Evolutionary conservation across 305 asterid genomes (phyloP).

Genomic region (Fraxinus paxiana): DNA sequence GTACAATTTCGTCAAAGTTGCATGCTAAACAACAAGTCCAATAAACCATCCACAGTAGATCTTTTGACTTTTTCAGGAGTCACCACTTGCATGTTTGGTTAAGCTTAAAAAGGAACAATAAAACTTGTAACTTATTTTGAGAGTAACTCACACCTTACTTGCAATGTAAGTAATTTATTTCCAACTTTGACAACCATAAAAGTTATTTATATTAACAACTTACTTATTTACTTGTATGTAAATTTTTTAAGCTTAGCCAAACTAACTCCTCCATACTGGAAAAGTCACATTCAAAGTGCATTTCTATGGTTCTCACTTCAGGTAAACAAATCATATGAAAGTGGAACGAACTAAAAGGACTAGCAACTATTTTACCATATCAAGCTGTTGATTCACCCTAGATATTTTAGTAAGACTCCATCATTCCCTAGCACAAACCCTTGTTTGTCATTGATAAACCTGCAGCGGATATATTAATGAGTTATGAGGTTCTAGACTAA

Average conservation of each 20-base stretch:
- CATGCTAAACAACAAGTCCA: background rate
- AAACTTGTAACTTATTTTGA: background rate
- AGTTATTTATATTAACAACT: background rate
- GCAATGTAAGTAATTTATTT: background rate
- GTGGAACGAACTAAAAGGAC: background rate
- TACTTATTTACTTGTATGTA: background rate
- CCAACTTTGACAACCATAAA: background rate
- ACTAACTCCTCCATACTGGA: background rate
- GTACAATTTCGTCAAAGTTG: background rate
- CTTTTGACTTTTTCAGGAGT: background rate
- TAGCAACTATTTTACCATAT: background rate
- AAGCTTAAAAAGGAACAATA: background rate
- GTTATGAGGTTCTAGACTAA: background rate
- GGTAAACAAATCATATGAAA: background rate
- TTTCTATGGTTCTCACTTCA: background rate
- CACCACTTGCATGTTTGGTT: background rate
- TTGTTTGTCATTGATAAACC: constrained; percentile 72
- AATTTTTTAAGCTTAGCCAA: background rate
- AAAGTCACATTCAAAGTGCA: background rate
- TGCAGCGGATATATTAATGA: constrained; percentile 29
- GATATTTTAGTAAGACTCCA: constrained; percentile 76
- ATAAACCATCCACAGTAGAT: background rate
- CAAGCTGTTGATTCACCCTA: constrained; percentile 48
- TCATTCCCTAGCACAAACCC: constrained; percentile 88
- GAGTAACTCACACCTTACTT: background rate